Evolutionary conservation across 306 rosid species (phyloP).

Genomic region (Lotus japonicus): DNA sequence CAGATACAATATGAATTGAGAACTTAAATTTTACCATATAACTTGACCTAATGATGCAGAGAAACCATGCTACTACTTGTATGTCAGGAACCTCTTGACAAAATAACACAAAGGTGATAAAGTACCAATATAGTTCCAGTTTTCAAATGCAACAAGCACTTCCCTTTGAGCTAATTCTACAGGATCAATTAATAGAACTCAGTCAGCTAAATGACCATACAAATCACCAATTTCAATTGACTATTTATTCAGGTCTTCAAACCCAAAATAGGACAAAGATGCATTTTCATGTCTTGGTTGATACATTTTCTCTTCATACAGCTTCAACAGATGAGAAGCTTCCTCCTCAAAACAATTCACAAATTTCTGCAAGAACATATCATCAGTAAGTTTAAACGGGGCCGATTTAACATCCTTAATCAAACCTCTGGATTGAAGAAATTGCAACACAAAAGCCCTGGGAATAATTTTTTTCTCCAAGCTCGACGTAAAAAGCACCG

Average conservation of each 20-base stretch:
- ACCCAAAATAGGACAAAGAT: background rate
- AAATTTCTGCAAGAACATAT: background rate
- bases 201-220: background rate
- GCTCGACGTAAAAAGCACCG: background rate
- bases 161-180: background rate
- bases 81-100: background rate
- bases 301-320: slow-evolving; percentile 4
- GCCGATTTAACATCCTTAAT: background rate
- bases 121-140: background rate
- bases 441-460: slow-evolving; percentile 26
- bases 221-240: background rate
- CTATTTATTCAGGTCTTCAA: background rate
- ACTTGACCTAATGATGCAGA: no score
- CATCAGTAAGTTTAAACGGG: background rate
- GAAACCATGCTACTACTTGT: background rate
- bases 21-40: background rate
- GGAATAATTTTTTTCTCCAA: slow-evolving; percentile 28
- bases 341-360: slow-evolving; percentile 7
- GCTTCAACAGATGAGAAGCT: slow-evolving; percentile 19
- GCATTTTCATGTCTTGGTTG: background rate
- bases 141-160: background rate
- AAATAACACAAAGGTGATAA: background rate
- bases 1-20: background rate
- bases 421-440: slow-evolving; percentile 22
- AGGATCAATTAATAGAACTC: background rate